Conservation (phyloP, 164 flowering plant genomes). For the Santalum album region DNA sequence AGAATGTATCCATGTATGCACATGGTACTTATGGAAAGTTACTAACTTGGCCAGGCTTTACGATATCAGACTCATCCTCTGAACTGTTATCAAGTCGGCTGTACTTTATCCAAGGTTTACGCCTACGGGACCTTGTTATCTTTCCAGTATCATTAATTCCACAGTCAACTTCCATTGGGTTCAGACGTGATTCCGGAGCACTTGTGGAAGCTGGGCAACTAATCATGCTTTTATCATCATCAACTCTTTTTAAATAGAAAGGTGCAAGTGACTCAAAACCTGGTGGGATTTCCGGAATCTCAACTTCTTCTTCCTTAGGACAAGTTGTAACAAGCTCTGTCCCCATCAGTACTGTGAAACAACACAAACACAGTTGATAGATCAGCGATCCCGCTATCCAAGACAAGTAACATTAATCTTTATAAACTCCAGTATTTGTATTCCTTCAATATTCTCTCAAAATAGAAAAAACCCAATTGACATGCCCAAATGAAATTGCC, state of each 20-base stretch:
- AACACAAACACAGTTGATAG: slow-evolving; percentile 1
- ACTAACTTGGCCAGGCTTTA: slow-evolving; percentile 41
- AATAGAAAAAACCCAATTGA: too few relatives aligned
- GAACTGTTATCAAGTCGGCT: slow-evolving; percentile 34
- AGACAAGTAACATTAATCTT: too few relatives aligned
- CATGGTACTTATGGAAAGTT: too few relatives aligned
- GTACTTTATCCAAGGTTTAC: slow-evolving; percentile 39
- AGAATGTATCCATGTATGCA: too few relatives aligned
- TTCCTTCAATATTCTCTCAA: too few relatives aligned
- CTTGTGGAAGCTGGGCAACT: slow-evolving; percentile 25
- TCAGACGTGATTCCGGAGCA: slow-evolving; percentile 23
- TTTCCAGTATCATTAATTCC: slow-evolving; percentile 20
- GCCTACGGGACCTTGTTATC: slow-evolving; percentile 33
- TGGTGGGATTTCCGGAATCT: slow-evolving; percentile 53
- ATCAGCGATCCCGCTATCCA: too few relatives aligned
- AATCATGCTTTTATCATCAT: slow-evolving; percentile 14
- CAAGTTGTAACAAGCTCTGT: slow-evolving; percentile 44
- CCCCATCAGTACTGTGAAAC: slow-evolving; percentile 32
- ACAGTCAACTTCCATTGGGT: slow-evolving; percentile 22
- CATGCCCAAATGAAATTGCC: too few relatives aligned
- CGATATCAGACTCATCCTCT: slow-evolving; percentile 61
- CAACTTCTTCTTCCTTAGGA: slow-evolving; percentile 51
- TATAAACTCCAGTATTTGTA: too few relatives aligned
- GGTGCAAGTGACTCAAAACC: slow-evolving; percentile 58
- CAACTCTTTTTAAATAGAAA: slow-evolving; percentile 31